Percentiles rank a stretch among this genome's conserved stretches.
phyloP scores from a whole-genome alignment of 495 filamentous ascomycete genomes.

The Coniosporium apollinis region DNA sequence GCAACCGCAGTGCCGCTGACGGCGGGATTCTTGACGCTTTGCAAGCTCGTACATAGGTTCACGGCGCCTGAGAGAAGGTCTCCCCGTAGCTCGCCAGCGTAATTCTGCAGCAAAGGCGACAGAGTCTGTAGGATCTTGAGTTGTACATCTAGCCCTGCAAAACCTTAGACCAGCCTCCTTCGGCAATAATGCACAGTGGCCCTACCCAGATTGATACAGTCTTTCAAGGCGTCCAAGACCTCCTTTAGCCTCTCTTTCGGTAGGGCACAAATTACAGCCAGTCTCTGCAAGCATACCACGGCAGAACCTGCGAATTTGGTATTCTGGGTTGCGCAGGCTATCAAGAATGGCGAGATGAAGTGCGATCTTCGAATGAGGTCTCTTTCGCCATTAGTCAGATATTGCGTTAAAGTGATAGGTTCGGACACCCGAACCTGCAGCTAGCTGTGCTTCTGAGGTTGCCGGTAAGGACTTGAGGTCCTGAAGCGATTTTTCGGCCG shows the following conservation, averaged over 20 bases:
- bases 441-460: slow-evolving; percentile 66
- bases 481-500: slow-evolving; percentile 82
- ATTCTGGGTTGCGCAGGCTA: slow-evolving; percentile 81
- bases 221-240: slow-evolving; percentile 70
- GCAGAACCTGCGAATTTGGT: slow-evolving; percentile 74
- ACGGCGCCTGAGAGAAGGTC: slow-evolving; percentile 65
- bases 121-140: slow-evolving; percentile 90
- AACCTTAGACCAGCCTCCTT: slow-evolving; percentile 33
- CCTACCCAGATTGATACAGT: slow-evolving; percentile 55
- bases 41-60: slow-evolving; percentile 78
- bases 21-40: slow-evolving; percentile 75
- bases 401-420: slow-evolving; percentile 5
- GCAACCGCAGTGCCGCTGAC: slow-evolving; percentile 91
- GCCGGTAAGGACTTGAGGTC: slow-evolving; percentile 69
- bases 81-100: slow-evolving; percentile 62
- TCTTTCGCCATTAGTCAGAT: slow-evolving; percentile 26
- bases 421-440: slow-evolving; percentile 46
- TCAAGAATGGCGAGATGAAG: slow-evolving; percentile 81
- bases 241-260: slow-evolving; percentile 59
- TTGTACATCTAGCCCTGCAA: slow-evolving; percentile 82
- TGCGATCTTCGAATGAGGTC: slow-evolving; percentile 66
- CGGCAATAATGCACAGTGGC: slow-evolving; percentile 15
- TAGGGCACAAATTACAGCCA: slow-evolving; percentile 64
- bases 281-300: slow-evolving; percentile 71
- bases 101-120: slow-evolving; percentile 83